Conservation (phyloP, 2,329 filamentous ascomycete genomes). For the Lachnellula occidentalis region DNA sequence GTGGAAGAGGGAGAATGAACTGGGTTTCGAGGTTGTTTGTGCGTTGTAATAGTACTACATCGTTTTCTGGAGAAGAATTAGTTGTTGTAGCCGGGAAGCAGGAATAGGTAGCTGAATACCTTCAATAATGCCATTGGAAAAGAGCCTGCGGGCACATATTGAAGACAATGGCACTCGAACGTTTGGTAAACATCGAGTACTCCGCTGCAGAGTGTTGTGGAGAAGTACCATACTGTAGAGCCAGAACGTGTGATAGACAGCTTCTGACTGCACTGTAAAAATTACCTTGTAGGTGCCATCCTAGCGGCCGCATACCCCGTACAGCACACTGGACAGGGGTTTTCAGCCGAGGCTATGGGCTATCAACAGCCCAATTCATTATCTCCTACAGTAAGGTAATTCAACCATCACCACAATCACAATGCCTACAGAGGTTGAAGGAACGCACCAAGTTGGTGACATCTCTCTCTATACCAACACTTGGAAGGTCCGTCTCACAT, state of each 20-base stretch:
- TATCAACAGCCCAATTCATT: too few species aligned
- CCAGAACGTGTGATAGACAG: background rate
- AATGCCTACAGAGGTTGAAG: constrained; percentile 30
- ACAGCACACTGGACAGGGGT: background rate
- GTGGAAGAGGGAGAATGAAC: constrained; percentile 36
- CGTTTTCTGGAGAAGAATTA: constrained; percentile 23
- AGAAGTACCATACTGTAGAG: background rate
- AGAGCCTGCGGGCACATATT: constrained; percentile 4
- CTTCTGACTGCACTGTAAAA: too few species aligned
- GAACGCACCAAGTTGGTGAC: constrained; percentile 26
- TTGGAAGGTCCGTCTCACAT: constrained; percentile 29
- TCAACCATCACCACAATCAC: background rate
- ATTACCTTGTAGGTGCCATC: constrained; percentile 7
- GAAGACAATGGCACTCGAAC: background rate
- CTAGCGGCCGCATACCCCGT: constrained; percentile 5
- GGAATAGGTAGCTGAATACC: constrained; percentile 7
- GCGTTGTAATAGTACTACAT: constrained; percentile 27
- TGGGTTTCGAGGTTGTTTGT: constrained; percentile 6
- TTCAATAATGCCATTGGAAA: constrained; percentile 15
- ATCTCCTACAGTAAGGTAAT: background rate
- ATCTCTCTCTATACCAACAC: constrained; percentile 30
- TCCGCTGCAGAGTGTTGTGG: background rate
- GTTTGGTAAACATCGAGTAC: background rate
- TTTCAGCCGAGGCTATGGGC: background rate
- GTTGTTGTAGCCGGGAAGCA: background rate